These are phyloP conservation scores for Theobroma grandiflorum DNA, from an alignment of 441 rosid species.

Conservation along the genomic window DNA sequence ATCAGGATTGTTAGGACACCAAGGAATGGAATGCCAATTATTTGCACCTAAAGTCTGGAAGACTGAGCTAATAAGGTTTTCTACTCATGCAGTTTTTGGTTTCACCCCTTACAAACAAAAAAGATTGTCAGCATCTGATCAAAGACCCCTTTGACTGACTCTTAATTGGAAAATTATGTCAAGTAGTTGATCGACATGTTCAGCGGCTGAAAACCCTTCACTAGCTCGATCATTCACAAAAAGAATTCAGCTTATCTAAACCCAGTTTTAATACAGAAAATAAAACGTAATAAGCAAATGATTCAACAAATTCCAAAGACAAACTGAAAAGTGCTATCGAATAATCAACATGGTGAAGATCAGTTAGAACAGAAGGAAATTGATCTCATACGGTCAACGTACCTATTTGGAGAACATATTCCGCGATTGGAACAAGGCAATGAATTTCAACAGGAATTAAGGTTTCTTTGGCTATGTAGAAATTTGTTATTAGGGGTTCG, in stretches of 20 bases:
- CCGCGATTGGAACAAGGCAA: neutral
- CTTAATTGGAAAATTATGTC: neutral
- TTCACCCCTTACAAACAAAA: neutral
- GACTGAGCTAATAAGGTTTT: too few relatives aligned
- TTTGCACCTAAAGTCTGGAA: too few relatives aligned
- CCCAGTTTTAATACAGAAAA: neutral
- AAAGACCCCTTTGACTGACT: neutral
- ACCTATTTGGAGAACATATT: neutral
- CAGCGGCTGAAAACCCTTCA: neutral
- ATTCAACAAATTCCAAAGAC: neutral
- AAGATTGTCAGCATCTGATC: neutral
- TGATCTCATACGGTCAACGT: neutral
- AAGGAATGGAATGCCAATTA: too few relatives aligned
- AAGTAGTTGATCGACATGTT: neutral
- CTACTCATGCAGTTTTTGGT: neutral
- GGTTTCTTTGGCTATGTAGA: neutral
- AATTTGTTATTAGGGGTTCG: neutral
- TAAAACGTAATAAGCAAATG: neutral
- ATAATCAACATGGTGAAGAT: neutral
- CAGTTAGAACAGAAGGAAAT: neutral
- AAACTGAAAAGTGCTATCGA: neutral
- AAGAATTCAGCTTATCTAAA: neutral
- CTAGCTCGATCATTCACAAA: neutral
- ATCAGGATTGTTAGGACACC: too few relatives aligned
- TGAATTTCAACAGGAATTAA: neutral